Evolutionary conservation across 177 flowering plant species (phyloP), one percentile per base, ranked within the genome.

Genomic region (Telopea speciosissima): DNA sequence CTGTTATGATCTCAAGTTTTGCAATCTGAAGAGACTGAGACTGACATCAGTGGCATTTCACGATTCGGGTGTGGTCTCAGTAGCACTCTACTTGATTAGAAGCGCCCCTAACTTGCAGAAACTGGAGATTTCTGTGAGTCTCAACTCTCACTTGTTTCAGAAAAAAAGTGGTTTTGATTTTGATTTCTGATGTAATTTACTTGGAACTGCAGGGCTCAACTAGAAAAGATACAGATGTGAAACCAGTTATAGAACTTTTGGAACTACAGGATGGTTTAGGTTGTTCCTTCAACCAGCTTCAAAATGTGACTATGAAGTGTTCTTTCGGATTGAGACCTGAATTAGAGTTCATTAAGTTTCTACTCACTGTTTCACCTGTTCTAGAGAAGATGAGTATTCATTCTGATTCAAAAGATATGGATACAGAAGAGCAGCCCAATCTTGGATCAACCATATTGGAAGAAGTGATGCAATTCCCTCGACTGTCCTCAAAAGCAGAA

Each of bases 401-500:
- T 16, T 85, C 95, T 21, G 74, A 81, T 66, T 58, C 61, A 58
- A 36, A 21, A 25, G 79, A 73, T 71, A 28, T 28, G 2, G 80
- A 76, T 40, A 69, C 67, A 24, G 85, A 84, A 23, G 16, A 3
- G 3, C 54, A 8, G 40, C 17, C 54, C 3, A 2, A 49, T 10
- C 77, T 74, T 45, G 78, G 65, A 73, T 13, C 85, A 76, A 79
- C 78, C 40, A 81, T 90, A 88, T 60, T 86, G 72, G 64, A 81
- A 23, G 83, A 87, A 65, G 72, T 92, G 75, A 23, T 85, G 74
- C 81, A 72, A 68, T 87, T 88, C 74, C 83, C 76, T 12, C 75
- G 93, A 54, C 96, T 92, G 68, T 92, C 96, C 44, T 63, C 89
- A 11, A 72, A 59, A 70, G 97, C 90, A 21, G 84, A 81, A 77